Evolutionary conservation across 2,329 filamentous ascomycete species (phyloP), one percentile per base, ranked within the genome.

Genomic region (Venturia effusa): DNA sequence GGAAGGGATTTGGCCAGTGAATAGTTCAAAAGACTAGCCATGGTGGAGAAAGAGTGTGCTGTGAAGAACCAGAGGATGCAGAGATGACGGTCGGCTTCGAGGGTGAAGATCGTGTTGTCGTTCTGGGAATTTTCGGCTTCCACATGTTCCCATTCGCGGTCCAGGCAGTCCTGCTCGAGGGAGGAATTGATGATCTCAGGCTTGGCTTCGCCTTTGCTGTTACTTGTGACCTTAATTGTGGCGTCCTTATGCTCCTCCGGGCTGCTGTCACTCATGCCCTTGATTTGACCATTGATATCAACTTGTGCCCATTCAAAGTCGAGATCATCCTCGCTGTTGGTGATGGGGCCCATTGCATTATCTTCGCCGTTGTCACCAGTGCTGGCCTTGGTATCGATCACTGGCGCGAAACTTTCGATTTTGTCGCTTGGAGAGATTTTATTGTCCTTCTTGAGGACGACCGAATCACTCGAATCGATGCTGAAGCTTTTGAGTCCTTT

Each of bases 41-140:
- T 61, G 24, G 40, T 61, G 22, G 39, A 30, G 4, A 61, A 43
- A 24, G 37, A 45, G 41, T 61, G 32, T 17, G 60, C 22, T 22
- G 60, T 61, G 60, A 61, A 61, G 60, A 61, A 61, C 60, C 60
- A 61, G 39, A 61, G 60, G 41, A 61, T 43, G 22, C 60, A 51
- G 10, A 61, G 60, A 2, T 61, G 41, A 7, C 41, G 37, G 22
- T 61, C 60, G 13, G 60, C 60, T 11, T 61, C 60, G 22, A 45
- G 22, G 39, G 39, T 40, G 34, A 37, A 61, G 15, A 24, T 6
- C 40, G 57, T 40, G 57, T 30, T 17, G 34, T 37, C 27, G 5
- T 39, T 27, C 2, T 24, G 34, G 32, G 22, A 13, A 32, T n/a
- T 34, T 40, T 60, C 57, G 10, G n/a, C 32, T 60, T 41, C 30